Evolutionary conservation across 2,329 filamentous ascomycete species (phyloP).

Genomic region (Scytalidium lignicola): DNA sequence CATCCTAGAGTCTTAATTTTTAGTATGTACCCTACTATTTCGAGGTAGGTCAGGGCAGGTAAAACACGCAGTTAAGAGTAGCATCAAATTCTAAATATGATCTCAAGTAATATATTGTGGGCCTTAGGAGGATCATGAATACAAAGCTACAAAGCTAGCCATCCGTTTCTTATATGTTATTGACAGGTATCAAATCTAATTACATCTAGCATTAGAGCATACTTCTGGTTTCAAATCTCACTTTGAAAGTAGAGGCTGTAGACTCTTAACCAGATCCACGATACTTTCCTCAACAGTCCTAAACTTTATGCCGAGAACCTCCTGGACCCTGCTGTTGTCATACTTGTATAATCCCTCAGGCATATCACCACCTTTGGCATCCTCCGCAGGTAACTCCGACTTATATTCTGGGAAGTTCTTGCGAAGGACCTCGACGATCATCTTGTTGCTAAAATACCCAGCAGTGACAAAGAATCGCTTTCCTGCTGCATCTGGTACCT

Average conservation of each 20-base stretch:
- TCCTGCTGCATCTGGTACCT: constrained; percentile 50
- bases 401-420: constrained; percentile 50
- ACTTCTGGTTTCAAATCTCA: neutral
- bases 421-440: constrained; percentile 50
- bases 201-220: no score
- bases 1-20: no score
- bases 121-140: no score
- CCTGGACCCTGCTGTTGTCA: constrained; percentile 49
- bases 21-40: no score
- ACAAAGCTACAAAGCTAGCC: no score
- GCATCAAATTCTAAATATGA: no score
- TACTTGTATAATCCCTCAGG: constrained; percentile 44
- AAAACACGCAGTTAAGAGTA: no score
- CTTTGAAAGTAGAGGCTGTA: constrained; percentile 9
- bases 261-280: constrained; percentile 48
- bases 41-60: no score
- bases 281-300: constrained; percentile 53
- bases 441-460: constrained; percentile 56
- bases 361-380: constrained; percentile 32
- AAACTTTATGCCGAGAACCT: constrained; percentile 57
- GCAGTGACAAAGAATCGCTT: constrained; percentile 61
- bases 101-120: no score
- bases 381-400: constrained; percentile 38
- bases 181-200: no score
- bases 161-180: no score